phyloP scores from a whole-genome alignment of 768 basidiomycete genomes.

The Austroboletus festivus region DNA sequence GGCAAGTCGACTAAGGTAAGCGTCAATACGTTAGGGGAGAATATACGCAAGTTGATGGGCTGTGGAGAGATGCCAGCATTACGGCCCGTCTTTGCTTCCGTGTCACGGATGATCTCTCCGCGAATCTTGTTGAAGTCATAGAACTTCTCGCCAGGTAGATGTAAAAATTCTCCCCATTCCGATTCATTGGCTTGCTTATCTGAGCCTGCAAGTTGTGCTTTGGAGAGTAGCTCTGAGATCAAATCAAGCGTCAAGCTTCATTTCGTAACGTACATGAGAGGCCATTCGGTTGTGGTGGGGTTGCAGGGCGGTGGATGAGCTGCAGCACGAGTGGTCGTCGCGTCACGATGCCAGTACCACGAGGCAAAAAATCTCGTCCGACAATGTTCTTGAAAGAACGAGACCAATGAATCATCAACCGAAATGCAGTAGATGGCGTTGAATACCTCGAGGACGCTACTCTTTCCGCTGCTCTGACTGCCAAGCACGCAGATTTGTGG shows the following conservation, averaged over 20 bases:
- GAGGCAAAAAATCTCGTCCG: slow-evolving; percentile 96
- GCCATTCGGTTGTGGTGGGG: slow-evolving; percentile 43
- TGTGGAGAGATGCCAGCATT: slow-evolving; percentile 97
- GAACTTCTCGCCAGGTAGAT: slow-evolving; percentile 95
- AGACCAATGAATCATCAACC: slow-evolving; percentile 8
- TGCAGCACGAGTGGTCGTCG: slow-evolving; percentile 94
- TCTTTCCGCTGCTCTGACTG: slow-evolving; percentile 91
- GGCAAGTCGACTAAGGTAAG: slow-evolving; percentile 97
- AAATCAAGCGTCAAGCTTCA: background rate
- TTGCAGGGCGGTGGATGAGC: slow-evolving; percentile 82
- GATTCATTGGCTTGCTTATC: slow-evolving; percentile 84
- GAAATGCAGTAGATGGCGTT: background rate
- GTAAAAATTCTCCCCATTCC: slow-evolving; percentile 99
- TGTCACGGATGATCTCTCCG: slow-evolving; percentile 94
- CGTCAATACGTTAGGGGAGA: slow-evolving; percentile 95
- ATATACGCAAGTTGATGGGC: slow-evolving; percentile 97
- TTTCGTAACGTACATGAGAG: slow-evolving; percentile 36
- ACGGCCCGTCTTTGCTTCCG: slow-evolving; percentile 96
- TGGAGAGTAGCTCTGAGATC: background rate
- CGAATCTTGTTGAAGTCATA: slow-evolving; percentile 97
- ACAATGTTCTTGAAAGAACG: slow-evolving; percentile 76
- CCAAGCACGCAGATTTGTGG: slow-evolving; percentile 91
- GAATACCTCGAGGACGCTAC: slow-evolving; percentile 84
- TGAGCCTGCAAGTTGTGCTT: slow-evolving; percentile 38
- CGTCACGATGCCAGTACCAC: slow-evolving; percentile 98